A percentile compares a stretch with the other conserved stretches of the same genome.
These are phyloP conservation scores for Ramalina intermedia DNA, from an alignment of 495 filamentous ascomycete genomes.

Conservation along the genomic window DNA sequence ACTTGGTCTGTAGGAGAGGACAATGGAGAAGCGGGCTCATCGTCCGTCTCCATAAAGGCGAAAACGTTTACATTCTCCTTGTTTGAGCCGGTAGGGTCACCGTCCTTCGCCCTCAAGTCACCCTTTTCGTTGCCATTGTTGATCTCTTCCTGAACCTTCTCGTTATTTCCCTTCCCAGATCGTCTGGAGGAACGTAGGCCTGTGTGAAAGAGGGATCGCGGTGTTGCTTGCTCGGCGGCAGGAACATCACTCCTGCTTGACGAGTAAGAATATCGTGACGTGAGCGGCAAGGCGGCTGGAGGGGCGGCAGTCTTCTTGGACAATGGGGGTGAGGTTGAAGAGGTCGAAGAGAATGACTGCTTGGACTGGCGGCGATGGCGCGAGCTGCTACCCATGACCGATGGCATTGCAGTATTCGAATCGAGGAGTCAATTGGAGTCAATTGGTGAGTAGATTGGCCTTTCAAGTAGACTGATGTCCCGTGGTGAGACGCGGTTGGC, in stretches of 20 bases:
- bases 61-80: conserved; percentile 13
- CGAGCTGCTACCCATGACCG: neutral
- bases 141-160: neutral
- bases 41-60: conserved; percentile 14
- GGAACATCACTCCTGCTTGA: conserved; percentile 4
- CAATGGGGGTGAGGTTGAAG: too few species aligned
- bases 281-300: conserved; percentile 6
- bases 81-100: neutral
- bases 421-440: too few species aligned
- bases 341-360: conserved; percentile 4
- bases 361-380: conserved; percentile 10
- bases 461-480: too few species aligned
- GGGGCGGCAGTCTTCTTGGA: conserved; percentile 7
- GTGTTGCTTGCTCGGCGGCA: conserved; percentile 4
- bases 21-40: neutral
- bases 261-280: conserved; percentile 4
- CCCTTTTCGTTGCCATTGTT: neutral
- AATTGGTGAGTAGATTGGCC: too few species aligned
- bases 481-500: too few species aligned
- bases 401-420: conserved; percentile 6
- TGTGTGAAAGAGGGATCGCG: conserved; percentile 5
- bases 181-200: conserved; percentile 10
- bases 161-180: neutral
- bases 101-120: neutral
- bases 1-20: neutral